Evolutionary conservation across 2,329 filamentous ascomycete genomes (phyloP).

Genomic region (Aspergillus spinulosporus): DNA sequence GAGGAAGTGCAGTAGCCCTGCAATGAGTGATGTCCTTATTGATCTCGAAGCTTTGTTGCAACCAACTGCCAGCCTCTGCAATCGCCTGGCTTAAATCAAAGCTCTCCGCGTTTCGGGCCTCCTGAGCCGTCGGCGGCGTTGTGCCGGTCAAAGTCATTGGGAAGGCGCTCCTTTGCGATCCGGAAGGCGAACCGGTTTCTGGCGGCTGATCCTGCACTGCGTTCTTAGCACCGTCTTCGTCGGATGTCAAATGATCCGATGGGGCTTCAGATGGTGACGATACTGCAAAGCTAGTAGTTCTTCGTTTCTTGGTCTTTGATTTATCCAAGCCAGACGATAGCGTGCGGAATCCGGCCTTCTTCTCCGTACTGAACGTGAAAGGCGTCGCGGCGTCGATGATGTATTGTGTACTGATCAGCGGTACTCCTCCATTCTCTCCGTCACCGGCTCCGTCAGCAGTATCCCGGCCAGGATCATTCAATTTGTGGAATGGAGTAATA

Average conservation of each 20-base stretch:
- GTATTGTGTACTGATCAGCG: slow-evolving; percentile 41
- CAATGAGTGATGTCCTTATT: slow-evolving; percentile 34
- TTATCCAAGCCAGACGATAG: slow-evolving; percentile 9
- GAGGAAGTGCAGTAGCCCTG: slow-evolving; percentile 16
- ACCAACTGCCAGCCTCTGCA: slow-evolving; percentile 47
- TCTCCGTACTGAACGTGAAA: slow-evolving; percentile 40
- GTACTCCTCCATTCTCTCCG: slow-evolving; percentile 18
- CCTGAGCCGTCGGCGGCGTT: slow-evolving; percentile 34
- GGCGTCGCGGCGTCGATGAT: slow-evolving; percentile 45
- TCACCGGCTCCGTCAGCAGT: slow-evolving; percentile 7
- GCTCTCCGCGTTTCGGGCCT: slow-evolving; percentile 40
- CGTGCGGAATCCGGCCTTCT: slow-evolving; percentile 22
- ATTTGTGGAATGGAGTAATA: slow-evolving; percentile 34
- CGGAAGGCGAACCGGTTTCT: slow-evolving; percentile 17
- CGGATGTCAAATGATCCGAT: slow-evolving; percentile 2
- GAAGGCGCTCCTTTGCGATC: slow-evolving; percentile 23
- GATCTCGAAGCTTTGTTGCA: slow-evolving; percentile 47
- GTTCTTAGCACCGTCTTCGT: slow-evolving; percentile 13
- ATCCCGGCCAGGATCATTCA: slow-evolving; percentile 21
- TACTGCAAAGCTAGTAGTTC: slow-evolving; percentile 22
- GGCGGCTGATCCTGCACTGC: slow-evolving; percentile 7
- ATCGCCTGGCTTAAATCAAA: slow-evolving; percentile 48
- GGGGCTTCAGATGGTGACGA: slow-evolving; percentile 10
- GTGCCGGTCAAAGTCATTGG: slow-evolving; percentile 37
- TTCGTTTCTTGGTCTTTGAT: slow-evolving; percentile 22